phyloP scores from a whole-genome alignment of 1,139 yeast species.

The Yamadazyma sp. region DNA sequence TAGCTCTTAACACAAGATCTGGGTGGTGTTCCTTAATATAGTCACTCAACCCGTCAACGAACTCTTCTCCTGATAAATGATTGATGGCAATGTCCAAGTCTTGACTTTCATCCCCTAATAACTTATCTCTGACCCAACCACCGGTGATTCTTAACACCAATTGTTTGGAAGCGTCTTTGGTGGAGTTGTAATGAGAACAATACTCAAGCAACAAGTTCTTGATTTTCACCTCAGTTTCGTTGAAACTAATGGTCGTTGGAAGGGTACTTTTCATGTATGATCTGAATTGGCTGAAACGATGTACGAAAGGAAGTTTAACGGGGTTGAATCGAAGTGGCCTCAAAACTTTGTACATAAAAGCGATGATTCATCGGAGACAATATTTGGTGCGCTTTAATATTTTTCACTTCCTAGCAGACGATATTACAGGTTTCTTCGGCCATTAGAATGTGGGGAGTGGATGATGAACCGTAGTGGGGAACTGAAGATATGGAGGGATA shows the following conservation, averaged over 20 bases:
- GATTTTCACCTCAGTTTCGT: constrained; percentile 49
- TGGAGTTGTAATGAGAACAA: constrained; percentile 34
- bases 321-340: constrained; percentile 2
- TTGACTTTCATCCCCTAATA: constrained; percentile 74
- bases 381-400: too few species aligned
- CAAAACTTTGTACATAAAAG: constrained; percentile 6
- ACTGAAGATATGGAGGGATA: too few species aligned
- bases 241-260: constrained; percentile 31
- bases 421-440: too few species aligned
- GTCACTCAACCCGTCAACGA: constrained; percentile 65
- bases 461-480: too few species aligned
- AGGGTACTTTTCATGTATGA: constrained; percentile 21
- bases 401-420: too few species aligned
- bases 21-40: constrained; percentile 51
- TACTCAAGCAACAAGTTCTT: constrained; percentile 46
- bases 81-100: constrained; percentile 93
- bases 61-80: constrained; percentile 78
- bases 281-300: not conserved
- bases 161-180: constrained; percentile 14
- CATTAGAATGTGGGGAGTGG: too few species aligned
- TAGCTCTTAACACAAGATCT: constrained; percentile 43
- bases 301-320: not conserved
- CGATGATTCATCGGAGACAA: not conserved
- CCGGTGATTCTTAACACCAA: constrained; percentile 82
- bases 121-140: constrained; percentile 98